Conservation (phyloP, 2,329 filamentous ascomycete species). For the Talaromyces sp. region DNA sequence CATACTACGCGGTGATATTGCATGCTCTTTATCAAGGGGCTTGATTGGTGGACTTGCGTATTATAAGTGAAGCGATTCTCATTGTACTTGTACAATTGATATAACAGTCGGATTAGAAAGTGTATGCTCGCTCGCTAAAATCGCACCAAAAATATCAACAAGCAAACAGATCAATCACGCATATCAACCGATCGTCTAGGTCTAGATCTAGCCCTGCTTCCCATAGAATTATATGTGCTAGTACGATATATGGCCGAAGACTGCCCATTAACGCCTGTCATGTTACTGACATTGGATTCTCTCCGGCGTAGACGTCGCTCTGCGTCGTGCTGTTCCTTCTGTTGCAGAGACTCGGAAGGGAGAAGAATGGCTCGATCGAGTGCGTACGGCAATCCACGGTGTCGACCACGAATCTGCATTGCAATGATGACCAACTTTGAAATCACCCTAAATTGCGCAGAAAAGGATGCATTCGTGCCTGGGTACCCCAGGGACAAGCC, state of each 20-base stretch:
- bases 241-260: conserved; percentile 11
- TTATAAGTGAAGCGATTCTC: background rate
- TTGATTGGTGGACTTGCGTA: background rate
- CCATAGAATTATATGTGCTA: conserved; percentile 7
- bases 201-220: conserved; percentile 14
- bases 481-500: conserved; percentile 84
- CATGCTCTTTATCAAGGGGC: background rate
- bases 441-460: conserved; percentile 71
- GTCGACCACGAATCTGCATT: conserved; percentile 63
- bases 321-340: conserved; percentile 56
- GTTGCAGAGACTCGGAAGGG: conserved; percentile 61
- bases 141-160: background rate
- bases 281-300: conserved; percentile 34
- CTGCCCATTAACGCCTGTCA: conserved; percentile 13
- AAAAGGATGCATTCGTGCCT: conserved; percentile 72
- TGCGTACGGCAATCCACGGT: conserved; percentile 64
- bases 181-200: background rate
- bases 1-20: no score
- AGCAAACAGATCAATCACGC: background rate
- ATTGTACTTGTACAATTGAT: background rate
- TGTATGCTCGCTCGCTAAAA: background rate
- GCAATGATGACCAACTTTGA: conserved; percentile 64
- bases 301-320: conserved; percentile 43
- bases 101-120: background rate
- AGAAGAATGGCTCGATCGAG: conserved; percentile 67